These are phyloP conservation scores for Phytophthora cryptogea DNA, from an alignment of 352 stramenopile genomes.

Conservation along the genomic window DNA sequence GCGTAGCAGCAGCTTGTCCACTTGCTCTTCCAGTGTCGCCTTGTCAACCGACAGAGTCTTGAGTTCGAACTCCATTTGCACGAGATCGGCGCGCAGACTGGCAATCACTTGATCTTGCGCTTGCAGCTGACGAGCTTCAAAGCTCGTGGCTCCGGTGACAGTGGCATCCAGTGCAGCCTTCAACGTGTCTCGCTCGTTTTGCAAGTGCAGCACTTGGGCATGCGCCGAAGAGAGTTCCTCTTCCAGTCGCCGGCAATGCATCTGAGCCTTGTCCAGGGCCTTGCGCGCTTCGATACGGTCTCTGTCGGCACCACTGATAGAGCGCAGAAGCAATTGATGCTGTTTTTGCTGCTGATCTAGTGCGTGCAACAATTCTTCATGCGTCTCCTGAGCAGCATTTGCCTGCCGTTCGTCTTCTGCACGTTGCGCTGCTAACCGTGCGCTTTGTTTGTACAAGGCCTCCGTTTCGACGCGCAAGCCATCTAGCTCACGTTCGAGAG, in stretches of 20 bases:
- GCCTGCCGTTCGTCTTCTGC: constrained; percentile 32
- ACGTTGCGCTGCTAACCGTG: constrained; percentile 19
- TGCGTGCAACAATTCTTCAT: constrained; percentile 55
- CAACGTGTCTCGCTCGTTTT: constrained; percentile 46
- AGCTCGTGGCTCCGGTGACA: constrained; percentile 18
- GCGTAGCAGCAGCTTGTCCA: constrained; percentile 39
- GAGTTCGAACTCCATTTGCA: constrained; percentile 74
- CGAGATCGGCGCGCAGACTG: constrained; percentile 57
- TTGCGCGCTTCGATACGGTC: constrained; percentile 40
- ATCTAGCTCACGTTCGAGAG: constrained; percentile 36
- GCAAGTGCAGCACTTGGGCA: constrained; percentile 47
- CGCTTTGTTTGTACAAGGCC: constrained; percentile 47
- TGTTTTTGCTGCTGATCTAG: constrained; percentile 50
- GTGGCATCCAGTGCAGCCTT: constrained; percentile 40
- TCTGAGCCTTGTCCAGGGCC: constrained; percentile 51
- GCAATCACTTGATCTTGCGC: constrained; percentile 56
- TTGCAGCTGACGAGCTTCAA: constrained; percentile 39
- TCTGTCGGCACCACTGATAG: constrained; percentile 22
- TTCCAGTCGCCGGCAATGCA: constrained; percentile 53
- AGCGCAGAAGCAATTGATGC: constrained; percentile 37
- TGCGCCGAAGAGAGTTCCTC: constrained; percentile 50
- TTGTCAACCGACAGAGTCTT: constrained; percentile 56
- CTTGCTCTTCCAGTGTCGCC: constrained; percentile 35
- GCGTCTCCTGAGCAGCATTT: constrained; percentile 34
- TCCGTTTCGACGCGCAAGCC: constrained; percentile 52